phyloP scores from a whole-genome alignment of 805 yeast species.

The Nakazawaea siamensis region DNA sequence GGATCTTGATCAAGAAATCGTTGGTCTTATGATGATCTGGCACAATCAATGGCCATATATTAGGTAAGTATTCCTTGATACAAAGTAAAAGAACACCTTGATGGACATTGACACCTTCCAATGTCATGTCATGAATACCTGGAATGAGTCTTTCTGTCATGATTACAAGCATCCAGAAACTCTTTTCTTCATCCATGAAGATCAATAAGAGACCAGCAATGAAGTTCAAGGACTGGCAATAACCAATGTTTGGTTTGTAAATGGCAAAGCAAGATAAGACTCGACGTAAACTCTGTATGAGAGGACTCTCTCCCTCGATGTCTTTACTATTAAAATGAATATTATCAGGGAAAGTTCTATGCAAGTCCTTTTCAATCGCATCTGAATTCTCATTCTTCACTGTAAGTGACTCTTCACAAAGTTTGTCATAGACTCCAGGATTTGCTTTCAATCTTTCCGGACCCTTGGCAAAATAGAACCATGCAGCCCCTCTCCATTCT shows the following conservation, averaged over 20 bases:
- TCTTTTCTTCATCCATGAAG: constrained; percentile 81
- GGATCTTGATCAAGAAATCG: constrained; percentile 63
- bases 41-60: constrained; percentile 56
- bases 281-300: constrained; percentile 67
- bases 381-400: constrained; percentile 72
- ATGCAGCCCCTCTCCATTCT: constrained; percentile 94
- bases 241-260: constrained; percentile 85
- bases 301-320: constrained; percentile 42
- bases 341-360: constrained; percentile 94
- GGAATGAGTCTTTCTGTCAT: constrained; percentile 81
- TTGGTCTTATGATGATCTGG: constrained; percentile 18
- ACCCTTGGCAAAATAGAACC: constrained; percentile 94
- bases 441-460: constrained; percentile 50
- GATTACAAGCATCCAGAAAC: constrained; percentile 94
- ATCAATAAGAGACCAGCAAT: constrained; percentile 79
- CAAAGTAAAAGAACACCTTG: constrained; percentile 92
- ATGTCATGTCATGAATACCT: constrained; percentile 80
- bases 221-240: constrained; percentile 92
- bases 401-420: constrained; percentile 49
- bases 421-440: constrained; percentile 63
- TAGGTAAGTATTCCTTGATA: constrained; percentile 75
- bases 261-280: constrained; percentile 79
- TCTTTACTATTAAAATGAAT: constrained; percentile 49
- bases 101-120: constrained; percentile 92
- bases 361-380: constrained; percentile 87